Evolutionary conservation across 2,329 filamentous ascomycete species (phyloP), one percentile per base, ranked within the genome.

Genomic region (Leptosphaerulina australis): DNA sequence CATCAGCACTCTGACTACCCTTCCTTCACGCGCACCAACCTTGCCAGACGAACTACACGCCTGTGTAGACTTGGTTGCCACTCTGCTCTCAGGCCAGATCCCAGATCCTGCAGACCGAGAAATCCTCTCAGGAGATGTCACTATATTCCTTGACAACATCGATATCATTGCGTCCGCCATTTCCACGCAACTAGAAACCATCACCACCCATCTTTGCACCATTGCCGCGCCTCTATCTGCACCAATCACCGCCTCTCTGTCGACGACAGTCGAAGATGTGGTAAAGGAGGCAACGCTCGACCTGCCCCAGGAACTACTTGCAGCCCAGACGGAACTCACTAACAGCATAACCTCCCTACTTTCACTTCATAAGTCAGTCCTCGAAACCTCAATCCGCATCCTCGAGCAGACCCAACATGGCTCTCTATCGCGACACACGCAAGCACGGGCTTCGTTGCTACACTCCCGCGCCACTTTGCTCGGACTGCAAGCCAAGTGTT

Each of bases 391-490:
- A 29, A 75, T 80, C 38, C 68, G 67, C 12, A 69, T 73, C 25
- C 69, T 80, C 6, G 78, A 81, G 58, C 77, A 78, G 53, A 77
- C 72, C 0, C 72, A 78, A 26, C 76, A 79, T 55, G 78, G 78
- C 38, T 65, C 71, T 3, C 60, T 79, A 0, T 64, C 76, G 1
- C 68, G 78, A 0, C 64, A 67, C 31, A 70, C 70, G 2, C 73
- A 73, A 46, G 70, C 77, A 0, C 70, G 73, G 41, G 74, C 77
- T 0, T 77, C 79, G 28, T 73, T 75, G 30, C 59, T 79, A 0
- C 69, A 70, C 7, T 61, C 68, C 1, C 73, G 77, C 12, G 76
- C 76, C 8, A 69, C 70, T 17, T 68, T 74, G 12, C 69, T 79
- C 53, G 68, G 69, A 9, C 56, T 75, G 36, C 77, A 79, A 47